phyloP scores from a whole-genome alignment of 345 rosid genomes.

The Salix arbutifolia region DNA sequence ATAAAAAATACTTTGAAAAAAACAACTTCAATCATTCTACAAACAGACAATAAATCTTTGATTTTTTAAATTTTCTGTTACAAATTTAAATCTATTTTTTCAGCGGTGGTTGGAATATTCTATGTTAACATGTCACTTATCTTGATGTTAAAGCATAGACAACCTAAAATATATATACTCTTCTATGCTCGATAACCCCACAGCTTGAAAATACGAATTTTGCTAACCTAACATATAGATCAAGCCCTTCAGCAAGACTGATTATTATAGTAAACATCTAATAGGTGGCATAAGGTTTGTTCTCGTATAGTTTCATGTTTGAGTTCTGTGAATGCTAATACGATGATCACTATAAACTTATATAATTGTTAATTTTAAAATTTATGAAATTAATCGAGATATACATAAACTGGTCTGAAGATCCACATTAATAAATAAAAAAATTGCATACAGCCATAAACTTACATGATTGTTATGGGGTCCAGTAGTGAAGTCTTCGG shows the following conservation, averaged over 20 bases:
- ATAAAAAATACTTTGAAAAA: no score
- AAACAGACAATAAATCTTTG: no score
- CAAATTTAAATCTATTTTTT: background rate
- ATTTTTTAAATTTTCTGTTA: background rate
- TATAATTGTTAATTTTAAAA: no score
- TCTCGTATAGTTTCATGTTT: no score
- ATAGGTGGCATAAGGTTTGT: no score
- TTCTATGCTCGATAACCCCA: background rate
- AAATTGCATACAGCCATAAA: no score
- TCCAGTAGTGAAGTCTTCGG: slow-evolving; percentile 1
- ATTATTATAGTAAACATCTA: background rate
- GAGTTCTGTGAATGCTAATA: accelerated
- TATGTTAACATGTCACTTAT: background rate
- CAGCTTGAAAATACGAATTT: background rate
- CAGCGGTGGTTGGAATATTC: background rate
- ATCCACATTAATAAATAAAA: no score
- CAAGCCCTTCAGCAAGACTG: background rate
- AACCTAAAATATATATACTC: background rate
- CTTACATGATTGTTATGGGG: background rate
- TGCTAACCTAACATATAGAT: background rate
- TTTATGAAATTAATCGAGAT: no score
- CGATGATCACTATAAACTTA: no score
- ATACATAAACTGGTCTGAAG: accelerated
- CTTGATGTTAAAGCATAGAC: background rate
- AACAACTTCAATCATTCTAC: no score